Evolutionary conservation across 2,329 filamentous ascomycete species (phyloP), one percentile per base, ranked within the genome.

Genomic region (Aureobasidium mangrovei): DNA sequence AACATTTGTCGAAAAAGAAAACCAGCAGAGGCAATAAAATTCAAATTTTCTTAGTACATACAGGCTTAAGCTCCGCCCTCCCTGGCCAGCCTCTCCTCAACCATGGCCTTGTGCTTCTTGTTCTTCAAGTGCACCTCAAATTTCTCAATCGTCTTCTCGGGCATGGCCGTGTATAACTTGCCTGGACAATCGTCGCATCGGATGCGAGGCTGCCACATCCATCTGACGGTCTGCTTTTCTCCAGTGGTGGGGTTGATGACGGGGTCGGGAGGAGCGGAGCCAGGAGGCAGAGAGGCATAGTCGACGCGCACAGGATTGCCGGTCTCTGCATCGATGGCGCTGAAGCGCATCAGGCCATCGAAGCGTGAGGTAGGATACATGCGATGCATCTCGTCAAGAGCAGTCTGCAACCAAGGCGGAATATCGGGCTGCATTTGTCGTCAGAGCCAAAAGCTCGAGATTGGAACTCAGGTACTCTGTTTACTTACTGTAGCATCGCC

Each of bases 81-180:
- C 18, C 18, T 18, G 18, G 18, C 18, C 18, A 56, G 44, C 51
- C 61, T 54, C 53, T 60, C 58, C 51, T 60, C 57, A 29, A 64
- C 63, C 45, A 48, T 55, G 26, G 59, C 59, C 47, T 59, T 53
- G 55, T 98, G 93, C 51, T 79, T 76, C 41, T 86, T 81, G 69
- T 95, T 96, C 69, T 85, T 88, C 46, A 97, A 75, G 72, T 98
- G 93, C 1, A 94, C 83, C 70, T 95, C 88, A 59, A 98, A 98
- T 65, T 95, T 95, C 43, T 84, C 84, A 4, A 91, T 87, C 2
- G 89, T 90, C 67, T 80, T 86, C 27, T 85, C 88, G 0, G 91
- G 89, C 0, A 90, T 88, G 0, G 91, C 88, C 0, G 91, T 95
- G 70, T 98, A 98, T 8, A 95, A 75, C 70, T 96, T 97, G 31